Percentiles rank a stretch among this genome's conserved stretches.
phyloP scores from a whole-genome alignment of 805 yeast species.

The Saccharomycopsis selenospora region DNA sequence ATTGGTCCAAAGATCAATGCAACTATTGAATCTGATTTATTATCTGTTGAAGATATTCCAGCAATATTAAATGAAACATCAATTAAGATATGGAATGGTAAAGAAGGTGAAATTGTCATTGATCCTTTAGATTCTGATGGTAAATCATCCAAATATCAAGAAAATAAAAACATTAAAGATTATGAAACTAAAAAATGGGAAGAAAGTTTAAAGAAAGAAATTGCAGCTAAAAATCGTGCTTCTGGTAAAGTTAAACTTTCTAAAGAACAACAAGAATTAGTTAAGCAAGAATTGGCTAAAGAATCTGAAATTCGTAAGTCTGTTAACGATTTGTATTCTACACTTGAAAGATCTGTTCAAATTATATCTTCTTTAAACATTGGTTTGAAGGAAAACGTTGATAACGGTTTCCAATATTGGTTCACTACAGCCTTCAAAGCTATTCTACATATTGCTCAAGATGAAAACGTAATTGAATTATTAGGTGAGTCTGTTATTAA shows the following conservation, averaged over 20 bases:
- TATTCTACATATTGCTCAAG: constrained; percentile 39
- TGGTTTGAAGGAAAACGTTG: constrained; percentile 38
- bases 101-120: constrained; percentile 62
- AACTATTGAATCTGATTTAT: constrained; percentile 38
- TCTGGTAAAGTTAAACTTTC: constrained; percentile 46
- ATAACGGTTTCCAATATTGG: constrained; percentile 67
- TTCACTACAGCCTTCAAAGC: constrained; percentile 54
- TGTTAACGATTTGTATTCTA: constrained; percentile 33
- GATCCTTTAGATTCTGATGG: constrained; percentile 43
- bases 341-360: constrained; percentile 42
- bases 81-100: constrained; percentile 57
- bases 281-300: constrained; percentile 52
- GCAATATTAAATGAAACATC: constrained; percentile 39
- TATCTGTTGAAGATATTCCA: constrained; percentile 28
- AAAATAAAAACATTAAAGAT: constrained; percentile 71
- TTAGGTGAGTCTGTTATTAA: constrained; percentile 39
- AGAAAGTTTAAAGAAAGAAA: constrained; percentile 66
- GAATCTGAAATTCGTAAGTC: constrained; percentile 51
- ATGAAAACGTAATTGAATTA: constrained; percentile 28
- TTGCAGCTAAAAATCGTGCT: constrained; percentile 47
- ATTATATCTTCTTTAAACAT: constrained; percentile 47
- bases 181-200: constrained; percentile 90
- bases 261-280: constrained; percentile 64
- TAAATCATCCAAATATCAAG: constrained; percentile 34
- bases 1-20: constrained; percentile 45